These are phyloP conservation scores for Paraglomus brasilianum DNA, from an alignment of 192 early-diverging fungal genomes.

Conservation along the genomic window DNA sequence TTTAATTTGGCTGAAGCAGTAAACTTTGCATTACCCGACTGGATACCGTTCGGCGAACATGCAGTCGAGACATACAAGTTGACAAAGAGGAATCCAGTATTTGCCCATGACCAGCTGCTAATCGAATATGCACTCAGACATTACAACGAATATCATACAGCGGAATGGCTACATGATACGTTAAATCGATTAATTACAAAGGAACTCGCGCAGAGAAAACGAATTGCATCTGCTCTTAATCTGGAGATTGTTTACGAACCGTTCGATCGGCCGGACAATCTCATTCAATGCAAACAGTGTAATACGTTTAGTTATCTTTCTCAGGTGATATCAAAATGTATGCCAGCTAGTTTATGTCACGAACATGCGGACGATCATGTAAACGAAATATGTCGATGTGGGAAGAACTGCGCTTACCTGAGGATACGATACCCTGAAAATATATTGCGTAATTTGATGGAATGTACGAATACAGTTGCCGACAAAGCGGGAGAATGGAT, in stretches of 20 bases:
- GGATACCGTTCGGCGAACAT: constrained; percentile 79
- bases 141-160: background rate
- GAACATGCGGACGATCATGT: constrained; percentile 55
- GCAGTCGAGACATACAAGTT: constrained; percentile 81
- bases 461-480: constrained; percentile 15
- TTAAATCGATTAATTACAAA: background rate
- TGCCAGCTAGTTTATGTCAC: constrained; percentile 62
- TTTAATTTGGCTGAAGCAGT: constrained; percentile 97
- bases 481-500: constrained; percentile 20
- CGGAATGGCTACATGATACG: constrained; percentile 3
- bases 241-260: constrained; percentile 37
- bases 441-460: constrained; percentile 32
- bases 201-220: constrained; percentile 34
- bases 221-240: constrained; percentile 30
- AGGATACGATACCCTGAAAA: constrained; percentile 39
- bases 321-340: constrained; percentile 59
- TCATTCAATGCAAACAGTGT: constrained; percentile 66
- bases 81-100: constrained; percentile 80
- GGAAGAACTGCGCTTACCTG: constrained; percentile 34
- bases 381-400: constrained; percentile 43
- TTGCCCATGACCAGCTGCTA: constrained; percentile 94
- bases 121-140: constrained; percentile 54
- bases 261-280: constrained; percentile 56
- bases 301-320: constrained; percentile 75
- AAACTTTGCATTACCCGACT: constrained; percentile 93